phyloP scores from a whole-genome alignment of 129 eudicot genomes.

The sunflower (Helianthus annuus) region DNA sequence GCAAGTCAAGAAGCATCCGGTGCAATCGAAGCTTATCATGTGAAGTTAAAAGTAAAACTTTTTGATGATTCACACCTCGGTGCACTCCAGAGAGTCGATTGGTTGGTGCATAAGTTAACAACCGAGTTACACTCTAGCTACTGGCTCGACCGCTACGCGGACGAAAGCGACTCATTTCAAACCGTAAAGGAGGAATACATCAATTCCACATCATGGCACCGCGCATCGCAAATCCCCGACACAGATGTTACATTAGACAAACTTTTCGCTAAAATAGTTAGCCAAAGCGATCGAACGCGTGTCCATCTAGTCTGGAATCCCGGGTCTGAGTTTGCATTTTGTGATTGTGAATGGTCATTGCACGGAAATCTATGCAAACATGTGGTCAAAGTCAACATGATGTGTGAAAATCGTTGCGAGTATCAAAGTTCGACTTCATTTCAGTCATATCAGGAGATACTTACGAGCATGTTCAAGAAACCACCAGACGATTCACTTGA shows the following conservation, averaged over 20 bases:
- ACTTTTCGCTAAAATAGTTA: constrained; percentile 67
- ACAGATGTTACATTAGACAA: constrained; percentile 48
- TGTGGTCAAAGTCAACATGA: constrained; percentile 82
- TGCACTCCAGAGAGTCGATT: constrained; percentile 84
- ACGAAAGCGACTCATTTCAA: constrained; percentile 87
- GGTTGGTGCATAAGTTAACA: constrained; percentile 92
- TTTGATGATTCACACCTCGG: constrained; percentile 91
- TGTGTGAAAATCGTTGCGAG: constrained; percentile 45
- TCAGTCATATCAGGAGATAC: constrained; percentile 57
- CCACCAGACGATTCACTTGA: constrained; percentile 75
- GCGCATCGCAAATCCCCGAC: constrained; percentile 85
- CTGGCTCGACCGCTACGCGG: constrained; percentile 95
- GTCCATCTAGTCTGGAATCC: constrained; percentile 79
- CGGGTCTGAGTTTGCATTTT: constrained; percentile 91
- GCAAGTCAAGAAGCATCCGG: constrained; percentile 95
- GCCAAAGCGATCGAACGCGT: constrained; percentile 49
- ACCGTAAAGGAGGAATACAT: constrained; percentile 79
- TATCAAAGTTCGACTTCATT: constrained; percentile 60
- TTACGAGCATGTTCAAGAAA: constrained; percentile 46
- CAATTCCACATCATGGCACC: constrained; percentile 93
- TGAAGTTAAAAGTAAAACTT: constrained; percentile 76
- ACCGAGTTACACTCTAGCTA: constrained; percentile 89
- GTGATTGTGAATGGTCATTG: constrained; percentile 91
- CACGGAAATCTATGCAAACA: constrained; percentile 96
- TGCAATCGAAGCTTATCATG: constrained; percentile 95